phyloP scores from a whole-genome alignment of 2,329 filamentous ascomycete genomes.

The Ceratocystis eucalypticola region DNA sequence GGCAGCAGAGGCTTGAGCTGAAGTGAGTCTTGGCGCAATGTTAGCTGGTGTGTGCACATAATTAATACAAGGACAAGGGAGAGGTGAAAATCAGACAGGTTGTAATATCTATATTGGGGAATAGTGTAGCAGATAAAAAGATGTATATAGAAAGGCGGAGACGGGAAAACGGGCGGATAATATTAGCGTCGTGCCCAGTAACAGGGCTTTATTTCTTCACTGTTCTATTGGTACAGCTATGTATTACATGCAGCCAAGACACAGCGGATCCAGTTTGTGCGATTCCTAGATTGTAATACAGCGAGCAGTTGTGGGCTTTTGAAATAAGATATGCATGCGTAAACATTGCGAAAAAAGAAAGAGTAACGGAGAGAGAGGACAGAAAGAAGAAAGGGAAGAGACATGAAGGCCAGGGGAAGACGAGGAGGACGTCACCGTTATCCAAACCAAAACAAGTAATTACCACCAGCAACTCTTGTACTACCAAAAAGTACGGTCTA shows the following conservation, averaged over 20 bases:
- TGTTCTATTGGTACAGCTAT: not conserved
- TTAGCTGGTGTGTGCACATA: not conserved
- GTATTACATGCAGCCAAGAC: not conserved
- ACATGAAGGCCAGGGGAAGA: not conserved
- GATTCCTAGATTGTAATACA: not conserved
- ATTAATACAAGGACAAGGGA: not conserved
- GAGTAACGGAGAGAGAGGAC: no score
- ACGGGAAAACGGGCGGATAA: not conserved
- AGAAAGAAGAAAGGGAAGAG: not conserved
- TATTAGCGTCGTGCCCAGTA: not conserved
- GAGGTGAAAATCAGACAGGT: not conserved
- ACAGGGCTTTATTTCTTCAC: not conserved
- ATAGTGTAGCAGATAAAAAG: no score
- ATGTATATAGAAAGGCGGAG: not conserved
- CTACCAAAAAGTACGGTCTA: not conserved
- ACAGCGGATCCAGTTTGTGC: not conserved
- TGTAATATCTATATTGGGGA: not conserved
- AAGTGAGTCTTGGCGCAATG: not conserved
- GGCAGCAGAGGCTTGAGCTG: not conserved
- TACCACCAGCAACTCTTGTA: not conserved
- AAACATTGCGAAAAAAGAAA: no score
- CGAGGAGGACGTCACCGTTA: not conserved
- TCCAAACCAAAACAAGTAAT: not conserved
- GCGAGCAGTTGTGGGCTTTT: not conserved
- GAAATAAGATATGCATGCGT: not conserved